A percentile compares a stretch with the other conserved stretches of the same genome.
phyloP scores from a whole-genome alignment of 2,329 filamentous ascomycete species.

The Talaromyces piceae region DNA sequence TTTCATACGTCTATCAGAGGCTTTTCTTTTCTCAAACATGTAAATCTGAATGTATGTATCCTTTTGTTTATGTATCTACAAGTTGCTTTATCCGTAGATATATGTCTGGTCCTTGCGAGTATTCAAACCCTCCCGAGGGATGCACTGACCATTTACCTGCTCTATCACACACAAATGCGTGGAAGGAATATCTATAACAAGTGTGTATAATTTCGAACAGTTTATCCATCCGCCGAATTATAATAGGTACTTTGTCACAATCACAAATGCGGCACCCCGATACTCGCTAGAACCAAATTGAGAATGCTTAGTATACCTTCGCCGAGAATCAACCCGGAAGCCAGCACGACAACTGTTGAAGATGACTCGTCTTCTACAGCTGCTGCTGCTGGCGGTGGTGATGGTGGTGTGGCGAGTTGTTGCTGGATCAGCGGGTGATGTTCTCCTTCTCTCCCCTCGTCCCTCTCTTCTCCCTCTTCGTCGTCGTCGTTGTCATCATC shows the following conservation, averaged over 20 bases:
- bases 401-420: too few species aligned
- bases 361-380: conserved; percentile 24
- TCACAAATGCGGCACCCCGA: conserved; percentile 65
- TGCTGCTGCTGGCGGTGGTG: conserved; percentile 4
- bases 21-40: background rate
- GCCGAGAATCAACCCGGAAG: conserved; percentile 81
- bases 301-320: conserved; percentile 89
- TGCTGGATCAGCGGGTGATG: background rate
- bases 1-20: background rate
- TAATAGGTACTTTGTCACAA: background rate
- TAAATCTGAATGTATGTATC: conserved; percentile 3
- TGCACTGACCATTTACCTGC: too few species aligned
- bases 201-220: too few species aligned
- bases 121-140: too few species aligned
- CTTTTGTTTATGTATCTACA: background rate
- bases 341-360: conserved; percentile 77
- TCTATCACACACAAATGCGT: too few species aligned
- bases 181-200: background rate
- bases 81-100: background rate
- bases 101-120: too few species aligned
- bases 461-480: background rate
- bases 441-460: background rate
- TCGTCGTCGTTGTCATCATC: background rate
- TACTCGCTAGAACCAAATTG: conserved; percentile 74
- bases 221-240: background rate